Evolutionary conservation across 2,329 filamentous ascomycete species (phyloP), one percentile per base, ranked within the genome.

Genomic region (Ophiostoma novo-ulmi): DNA sequence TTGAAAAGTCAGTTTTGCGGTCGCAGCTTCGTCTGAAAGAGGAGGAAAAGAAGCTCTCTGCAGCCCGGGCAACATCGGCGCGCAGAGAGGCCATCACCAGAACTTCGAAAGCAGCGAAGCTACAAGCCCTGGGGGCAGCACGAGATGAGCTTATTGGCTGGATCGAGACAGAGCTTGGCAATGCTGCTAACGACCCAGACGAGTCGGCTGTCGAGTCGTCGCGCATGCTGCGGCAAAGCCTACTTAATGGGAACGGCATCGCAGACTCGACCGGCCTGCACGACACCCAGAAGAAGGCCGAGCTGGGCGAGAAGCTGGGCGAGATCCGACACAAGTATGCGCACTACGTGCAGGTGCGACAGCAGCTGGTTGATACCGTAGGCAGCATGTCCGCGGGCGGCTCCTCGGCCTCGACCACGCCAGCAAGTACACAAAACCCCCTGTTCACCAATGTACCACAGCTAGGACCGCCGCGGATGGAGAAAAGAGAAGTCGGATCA

Each of bases 161-260:
- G 88, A 89, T 90, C 71, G 88, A 90, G 77, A 80, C 79, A 5
- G 88, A 90, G 76, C 78, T 90, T 31, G 80, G 82, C 69, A 86
- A 85, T 70, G 85, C 86, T 1, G 67, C 76, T 6, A 75, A 76
- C 31, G 68, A 72, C 26, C 64, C 52, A 1, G 69, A 52, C 14
- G 69, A 38, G 17, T 38, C 35, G 17, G 35, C 38, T 3, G 70
- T 41, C 10, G 71, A 70, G 68, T 67, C 68, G 22, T 69, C 74
- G 4, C 76, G 76, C 14, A 73, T 68, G 36, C 72, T 74, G 2
- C 73, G 74, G 5, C 74, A 73, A 64, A 73, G 72, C 26, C 20
- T 75, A 44, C 66, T 74, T 1, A 70, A 66, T 5, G 69, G 58
- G 58, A 26, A 63, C 17, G 58, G 68, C 5, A 63, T 35, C 35